Conservation (phyloP, 352 stramenopile genomes). For the Proteromonas lacertae region DNA sequence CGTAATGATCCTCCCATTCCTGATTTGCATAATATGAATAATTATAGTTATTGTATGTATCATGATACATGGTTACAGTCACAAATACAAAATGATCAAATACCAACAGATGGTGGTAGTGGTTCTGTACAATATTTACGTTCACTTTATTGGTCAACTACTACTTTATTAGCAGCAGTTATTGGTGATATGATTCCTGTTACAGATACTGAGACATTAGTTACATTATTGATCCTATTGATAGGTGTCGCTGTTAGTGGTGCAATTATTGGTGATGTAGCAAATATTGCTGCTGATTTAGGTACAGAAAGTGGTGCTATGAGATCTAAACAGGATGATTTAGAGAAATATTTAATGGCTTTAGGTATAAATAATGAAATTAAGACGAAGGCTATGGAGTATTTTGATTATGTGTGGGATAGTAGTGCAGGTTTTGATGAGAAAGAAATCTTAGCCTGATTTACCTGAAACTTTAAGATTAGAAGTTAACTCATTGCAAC, state of each 20-base stretch:
- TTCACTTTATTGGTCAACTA: constrained; percentile 19
- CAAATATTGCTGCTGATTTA: constrained; percentile 18
- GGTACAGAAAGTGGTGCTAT: constrained; percentile 9
- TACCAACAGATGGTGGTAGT: constrained; percentile 9
- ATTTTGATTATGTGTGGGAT: constrained; percentile 7
- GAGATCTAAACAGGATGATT: constrained; percentile 5
- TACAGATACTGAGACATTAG: constrained; percentile 17
- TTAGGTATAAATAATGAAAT: constrained; percentile 2
- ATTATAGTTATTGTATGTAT: no score
- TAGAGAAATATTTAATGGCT: constrained; percentile 5
- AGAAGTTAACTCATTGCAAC: no score
- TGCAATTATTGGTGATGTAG: constrained; percentile 20
- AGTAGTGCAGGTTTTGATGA: constrained; percentile 4
- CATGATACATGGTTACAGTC: constrained; percentile 16
- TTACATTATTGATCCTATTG: constrained; percentile 17
- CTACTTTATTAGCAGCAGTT: constrained; percentile 21
- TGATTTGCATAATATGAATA: no score
- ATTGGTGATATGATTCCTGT: constrained; percentile 21
- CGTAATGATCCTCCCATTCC: no score
- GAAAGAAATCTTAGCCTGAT: no score
- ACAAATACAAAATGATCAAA: constrained; percentile 14
- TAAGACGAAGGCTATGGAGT: constrained; percentile 3
- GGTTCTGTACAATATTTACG: constrained; percentile 15
- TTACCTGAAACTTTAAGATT: no score
- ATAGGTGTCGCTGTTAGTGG: constrained; percentile 21